Percentiles rank a stretch among this genome's conserved stretches.
Conservation (phyloP, 768 basidiomycete genomes). For the Leucocoprinus birnbaumii region DNA sequence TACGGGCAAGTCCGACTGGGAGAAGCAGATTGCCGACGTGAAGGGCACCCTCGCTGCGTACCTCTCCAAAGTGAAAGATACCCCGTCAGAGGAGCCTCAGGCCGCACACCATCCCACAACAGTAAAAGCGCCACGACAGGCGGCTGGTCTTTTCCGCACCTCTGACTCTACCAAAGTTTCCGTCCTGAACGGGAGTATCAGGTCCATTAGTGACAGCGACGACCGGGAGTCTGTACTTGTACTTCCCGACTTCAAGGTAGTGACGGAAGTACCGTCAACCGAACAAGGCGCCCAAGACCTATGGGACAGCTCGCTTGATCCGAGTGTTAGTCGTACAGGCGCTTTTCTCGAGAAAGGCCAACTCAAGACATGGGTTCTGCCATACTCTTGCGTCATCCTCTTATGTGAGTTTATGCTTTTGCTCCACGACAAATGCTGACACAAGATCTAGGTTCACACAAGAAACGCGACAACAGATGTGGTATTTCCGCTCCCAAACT, state of each 20-base stretch:
- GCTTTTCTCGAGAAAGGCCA: slow-evolving; percentile 37
- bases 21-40: slow-evolving; percentile 71
- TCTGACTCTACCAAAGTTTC: slow-evolving; percentile 56
- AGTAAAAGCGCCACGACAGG: slow-evolving; percentile 27
- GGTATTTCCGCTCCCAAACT: slow-evolving; percentile 83
- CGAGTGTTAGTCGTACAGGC: slow-evolving; percentile 48
- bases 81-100: slow-evolving; percentile 21
- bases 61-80: slow-evolving; percentile 33
- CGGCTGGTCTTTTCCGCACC: slow-evolving; percentile 57
- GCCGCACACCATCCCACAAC: slow-evolving; percentile 8
- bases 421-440: slow-evolving; percentile 12
- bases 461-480: slow-evolving; percentile 90
- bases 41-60: slow-evolving; percentile 68
- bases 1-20: slow-evolving; percentile 90
- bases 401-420: slow-evolving; percentile 61
- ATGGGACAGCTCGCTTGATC: slow-evolving; percentile 63
- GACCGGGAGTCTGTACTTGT: slow-evolving; percentile 78
- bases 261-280: slow-evolving; percentile 68
- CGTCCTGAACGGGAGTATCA: slow-evolving; percentile 83
- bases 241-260: slow-evolving; percentile 89
- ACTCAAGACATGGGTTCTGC: slow-evolving; percentile 75
- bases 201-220: slow-evolving; percentile 61
- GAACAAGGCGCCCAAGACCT: slow-evolving; percentile 65
- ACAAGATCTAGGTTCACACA: slow-evolving; percentile 76
- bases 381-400: slow-evolving; percentile 87